Percentiles rank a stretch among this genome's conserved stretches.
phyloP scores from a whole-genome alignment of 2,329 filamentous ascomycete species.

The Trichoderma endophyticum region DNA sequence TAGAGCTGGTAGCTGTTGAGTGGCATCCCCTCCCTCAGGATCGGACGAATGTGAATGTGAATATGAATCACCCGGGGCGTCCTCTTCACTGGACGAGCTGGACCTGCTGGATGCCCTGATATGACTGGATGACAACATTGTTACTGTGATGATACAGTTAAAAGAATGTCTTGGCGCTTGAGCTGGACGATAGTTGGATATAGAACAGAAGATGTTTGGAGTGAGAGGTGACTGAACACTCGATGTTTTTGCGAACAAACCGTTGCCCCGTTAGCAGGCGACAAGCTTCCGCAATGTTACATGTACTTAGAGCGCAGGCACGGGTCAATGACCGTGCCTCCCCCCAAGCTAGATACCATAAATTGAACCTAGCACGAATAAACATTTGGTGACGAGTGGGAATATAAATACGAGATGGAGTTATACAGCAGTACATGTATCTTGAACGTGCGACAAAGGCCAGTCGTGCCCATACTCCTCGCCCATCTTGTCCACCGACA shows the following conservation, averaged over 20 bases:
- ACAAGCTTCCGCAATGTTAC: background rate
- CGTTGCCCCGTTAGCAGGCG: background rate
- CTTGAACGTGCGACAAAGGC: background rate
- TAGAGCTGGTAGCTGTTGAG: background rate
- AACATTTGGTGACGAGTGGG: background rate
- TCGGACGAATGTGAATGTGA: background rate
- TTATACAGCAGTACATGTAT: background rate
- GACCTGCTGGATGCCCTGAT: background rate
- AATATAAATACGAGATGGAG: background rate
- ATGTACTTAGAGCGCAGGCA: background rate
- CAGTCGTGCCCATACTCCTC: background rate
- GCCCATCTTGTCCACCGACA: background rate
- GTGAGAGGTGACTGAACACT: background rate
- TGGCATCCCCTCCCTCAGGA: background rate
- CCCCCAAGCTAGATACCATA: background rate
- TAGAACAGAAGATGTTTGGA: background rate
- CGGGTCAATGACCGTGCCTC: background rate
- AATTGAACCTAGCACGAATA: background rate
- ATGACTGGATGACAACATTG: background rate
- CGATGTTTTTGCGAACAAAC: background rate
- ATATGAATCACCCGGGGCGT: background rate
- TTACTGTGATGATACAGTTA: background rate
- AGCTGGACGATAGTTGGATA: background rate
- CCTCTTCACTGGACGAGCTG: background rate
- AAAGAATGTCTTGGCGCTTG: background rate